These are phyloP conservation scores for Salix koriyanagi DNA, from an alignment of 345 rosid species.

Conservation along the genomic window DNA sequence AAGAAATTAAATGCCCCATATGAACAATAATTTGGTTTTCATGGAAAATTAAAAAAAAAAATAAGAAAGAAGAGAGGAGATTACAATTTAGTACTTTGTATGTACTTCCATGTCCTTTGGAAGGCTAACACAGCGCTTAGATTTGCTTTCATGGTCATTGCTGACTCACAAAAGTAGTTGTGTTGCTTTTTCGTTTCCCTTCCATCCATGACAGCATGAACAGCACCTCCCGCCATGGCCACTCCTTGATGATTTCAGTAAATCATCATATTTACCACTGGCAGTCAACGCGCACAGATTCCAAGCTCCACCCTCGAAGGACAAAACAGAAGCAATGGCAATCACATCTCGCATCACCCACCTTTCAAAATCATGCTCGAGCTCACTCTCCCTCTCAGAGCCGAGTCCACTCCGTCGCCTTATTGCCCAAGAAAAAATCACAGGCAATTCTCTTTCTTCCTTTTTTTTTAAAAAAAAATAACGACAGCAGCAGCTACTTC, in stretches of 20 bases:
- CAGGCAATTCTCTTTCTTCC: not conserved
- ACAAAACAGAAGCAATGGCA: not conserved
- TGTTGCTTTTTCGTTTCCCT: not conserved
- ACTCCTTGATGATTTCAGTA: not conserved
- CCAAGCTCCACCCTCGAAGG: slow-evolving; percentile 1
- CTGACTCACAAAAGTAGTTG: too few species aligned
- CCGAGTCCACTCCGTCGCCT: slow-evolving; percentile 37
- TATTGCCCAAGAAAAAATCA: slow-evolving; percentile 26
- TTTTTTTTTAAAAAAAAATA: not conserved
- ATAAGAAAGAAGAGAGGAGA: too few species aligned
- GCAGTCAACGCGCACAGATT: not conserved
- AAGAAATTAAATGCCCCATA: too few species aligned
- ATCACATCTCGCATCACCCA: not conserved
- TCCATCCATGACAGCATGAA: too few species aligned
- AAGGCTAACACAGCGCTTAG: too few species aligned
- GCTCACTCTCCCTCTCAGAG: slow-evolving; percentile 36
- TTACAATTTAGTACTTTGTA: too few species aligned
- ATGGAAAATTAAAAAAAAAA: too few species aligned
- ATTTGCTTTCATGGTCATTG: too few species aligned
- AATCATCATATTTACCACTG: not conserved
- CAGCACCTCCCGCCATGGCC: not conserved
- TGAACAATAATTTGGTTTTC: too few species aligned
- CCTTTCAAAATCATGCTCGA: slow-evolving; percentile 16
- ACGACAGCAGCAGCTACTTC: not conserved
- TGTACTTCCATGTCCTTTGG: too few species aligned